phyloP scores from a whole-genome alignment of 2,329 filamentous ascomycete species.

The Pseudogymnoascus destructans region DNA sequence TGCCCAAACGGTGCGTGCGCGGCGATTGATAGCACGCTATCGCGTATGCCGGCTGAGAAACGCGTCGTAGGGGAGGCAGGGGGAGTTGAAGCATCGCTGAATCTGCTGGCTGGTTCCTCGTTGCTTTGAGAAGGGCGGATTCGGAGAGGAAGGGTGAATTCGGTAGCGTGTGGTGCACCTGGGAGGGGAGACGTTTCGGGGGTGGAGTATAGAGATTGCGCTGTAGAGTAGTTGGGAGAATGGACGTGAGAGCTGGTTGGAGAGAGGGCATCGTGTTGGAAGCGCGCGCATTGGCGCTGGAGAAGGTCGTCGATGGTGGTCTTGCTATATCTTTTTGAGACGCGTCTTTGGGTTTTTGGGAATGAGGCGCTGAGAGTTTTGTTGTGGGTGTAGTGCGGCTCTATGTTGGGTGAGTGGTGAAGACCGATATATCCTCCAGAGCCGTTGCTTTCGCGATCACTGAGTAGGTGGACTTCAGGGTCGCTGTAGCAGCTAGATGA shows the following conservation, averaged over 20 bases:
- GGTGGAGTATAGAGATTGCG: background rate
- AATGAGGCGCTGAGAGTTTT: background rate
- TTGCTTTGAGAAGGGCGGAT: background rate
- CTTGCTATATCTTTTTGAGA: background rate
- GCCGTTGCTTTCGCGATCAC: background rate
- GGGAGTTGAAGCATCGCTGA: background rate
- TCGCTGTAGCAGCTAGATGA: background rate
- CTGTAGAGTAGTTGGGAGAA: background rate
- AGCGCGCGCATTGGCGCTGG: background rate
- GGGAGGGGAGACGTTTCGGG: background rate
- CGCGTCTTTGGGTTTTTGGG: background rate
- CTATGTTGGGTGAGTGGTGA: background rate
- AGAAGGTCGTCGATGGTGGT: background rate
- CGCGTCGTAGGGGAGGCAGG: background rate
- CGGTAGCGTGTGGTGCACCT: background rate
- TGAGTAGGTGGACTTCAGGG: background rate
- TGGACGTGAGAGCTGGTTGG: background rate
- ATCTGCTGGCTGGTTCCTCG: background rate
- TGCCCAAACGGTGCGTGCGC: background rate
- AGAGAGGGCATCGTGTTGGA: background rate
- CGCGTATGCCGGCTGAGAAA: background rate
- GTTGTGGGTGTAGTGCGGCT: background rate
- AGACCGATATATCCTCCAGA: background rate
- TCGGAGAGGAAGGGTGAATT: background rate
- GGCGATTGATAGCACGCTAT: background rate